These are phyloP conservation scores for Tolypocladium ovalisporum DNA, from an alignment of 2,329 filamentous ascomycete species.

Conservation along the genomic window DNA sequence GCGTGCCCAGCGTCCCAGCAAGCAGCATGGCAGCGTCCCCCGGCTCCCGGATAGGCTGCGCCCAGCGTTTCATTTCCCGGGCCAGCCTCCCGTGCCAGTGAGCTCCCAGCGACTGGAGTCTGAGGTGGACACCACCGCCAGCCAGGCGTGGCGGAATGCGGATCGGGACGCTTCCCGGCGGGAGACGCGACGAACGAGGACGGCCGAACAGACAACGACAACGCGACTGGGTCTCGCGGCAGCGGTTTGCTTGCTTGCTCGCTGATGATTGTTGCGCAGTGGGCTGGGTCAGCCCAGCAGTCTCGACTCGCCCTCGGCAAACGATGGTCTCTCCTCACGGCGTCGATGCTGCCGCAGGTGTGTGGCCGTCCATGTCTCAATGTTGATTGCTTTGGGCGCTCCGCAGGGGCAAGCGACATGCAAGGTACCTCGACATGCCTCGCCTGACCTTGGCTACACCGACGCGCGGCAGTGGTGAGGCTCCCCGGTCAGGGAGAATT, in stretches of 20 bases:
- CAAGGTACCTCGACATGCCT: not conserved
- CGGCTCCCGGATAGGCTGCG: not conserved
- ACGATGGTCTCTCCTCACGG: not conserved
- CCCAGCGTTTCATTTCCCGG: not conserved
- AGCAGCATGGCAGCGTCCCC: too few relatives aligned
- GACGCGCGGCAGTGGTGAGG: not conserved
- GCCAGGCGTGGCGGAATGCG: not conserved
- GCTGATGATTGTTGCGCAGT: not conserved
- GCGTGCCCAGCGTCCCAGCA: not conserved
- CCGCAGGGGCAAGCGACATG: not conserved
- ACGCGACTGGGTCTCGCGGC: not conserved
- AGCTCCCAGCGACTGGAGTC: not conserved
- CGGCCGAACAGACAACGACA: not conserved
- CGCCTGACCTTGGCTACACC: not conserved
- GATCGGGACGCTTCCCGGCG: not conserved
- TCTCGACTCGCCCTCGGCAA: not conserved
- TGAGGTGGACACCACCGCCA: not conserved
- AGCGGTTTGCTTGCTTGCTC: not conserved
- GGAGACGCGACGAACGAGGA: not conserved
- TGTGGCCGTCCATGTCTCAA: not conserved
- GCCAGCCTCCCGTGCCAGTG: not conserved
- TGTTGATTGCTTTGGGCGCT: not conserved
- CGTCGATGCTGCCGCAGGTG: not conserved
- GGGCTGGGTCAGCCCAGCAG: not conserved
- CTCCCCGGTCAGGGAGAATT: not conserved